phyloP scores from a whole-genome alignment of 306 rosid genomes.

The Pyrus pyrifolia region DNA sequence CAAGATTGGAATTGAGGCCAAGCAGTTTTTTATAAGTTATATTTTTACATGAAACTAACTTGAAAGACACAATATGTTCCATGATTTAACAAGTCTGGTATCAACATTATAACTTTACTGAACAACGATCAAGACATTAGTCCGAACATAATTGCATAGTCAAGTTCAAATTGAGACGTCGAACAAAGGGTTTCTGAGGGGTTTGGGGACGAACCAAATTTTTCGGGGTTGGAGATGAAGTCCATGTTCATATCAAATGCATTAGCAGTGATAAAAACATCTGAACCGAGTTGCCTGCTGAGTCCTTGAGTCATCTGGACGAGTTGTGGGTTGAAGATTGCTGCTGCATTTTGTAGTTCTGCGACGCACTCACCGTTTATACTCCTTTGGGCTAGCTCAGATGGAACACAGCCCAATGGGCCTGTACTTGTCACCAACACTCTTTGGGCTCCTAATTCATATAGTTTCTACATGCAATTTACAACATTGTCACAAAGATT shows the following conservation, averaged over 20 bases:
- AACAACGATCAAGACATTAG: not conserved
- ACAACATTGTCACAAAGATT: too few species aligned
- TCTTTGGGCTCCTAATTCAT: constrained; percentile 44
- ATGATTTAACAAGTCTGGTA: not conserved
- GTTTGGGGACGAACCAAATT: constrained; percentile 28
- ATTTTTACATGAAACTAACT: too few species aligned
- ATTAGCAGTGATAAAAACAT: constrained; percentile 39
- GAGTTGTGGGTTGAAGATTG: constrained; percentile 29
- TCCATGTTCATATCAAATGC: constrained; percentile 38
- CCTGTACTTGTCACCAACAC: constrained; percentile 55
- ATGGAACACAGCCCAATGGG: constrained; percentile 45
- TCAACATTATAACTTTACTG: not conserved
- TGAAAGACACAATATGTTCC: too few species aligned
- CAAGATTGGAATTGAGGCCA: not conserved
- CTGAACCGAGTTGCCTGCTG: constrained; percentile 24
- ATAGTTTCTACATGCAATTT: constrained; percentile 17
- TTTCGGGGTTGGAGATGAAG: constrained; percentile 35
- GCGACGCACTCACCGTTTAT: constrained; percentile 39
- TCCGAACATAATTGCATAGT: too few species aligned
- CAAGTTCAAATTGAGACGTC: not conserved
- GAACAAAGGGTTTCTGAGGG: not conserved
- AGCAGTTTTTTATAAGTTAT: too few species aligned
- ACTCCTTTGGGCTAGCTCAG: constrained; percentile 40
- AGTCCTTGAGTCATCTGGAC: constrained; percentile 25
- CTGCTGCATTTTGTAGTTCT: constrained; percentile 34